Conservation (phyloP, 331 rosid genomes). For the Saraca asoca region DNA sequence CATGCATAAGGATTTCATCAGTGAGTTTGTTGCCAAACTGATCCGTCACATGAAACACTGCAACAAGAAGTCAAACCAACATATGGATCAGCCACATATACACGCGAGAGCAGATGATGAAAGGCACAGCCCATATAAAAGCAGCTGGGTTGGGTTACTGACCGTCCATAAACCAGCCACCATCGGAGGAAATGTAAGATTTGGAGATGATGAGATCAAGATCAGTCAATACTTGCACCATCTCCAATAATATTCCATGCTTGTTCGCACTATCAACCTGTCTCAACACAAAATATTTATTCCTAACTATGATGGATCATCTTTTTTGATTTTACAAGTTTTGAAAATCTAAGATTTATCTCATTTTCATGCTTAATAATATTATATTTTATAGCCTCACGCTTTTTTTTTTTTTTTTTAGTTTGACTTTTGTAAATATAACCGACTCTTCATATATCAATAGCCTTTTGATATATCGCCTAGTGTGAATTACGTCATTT, state of each 20-base stretch:
- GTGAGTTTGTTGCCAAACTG: conserved; percentile 77
- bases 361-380: too few species aligned
- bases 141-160: too few species aligned
- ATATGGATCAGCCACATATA: conserved; percentile 17
- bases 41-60: conserved; percentile 94
- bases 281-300: neutral
- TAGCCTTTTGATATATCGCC: too few species aligned
- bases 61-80: conserved; percentile 33
- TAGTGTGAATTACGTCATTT: conserved; percentile 22
- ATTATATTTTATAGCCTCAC: too few species aligned
- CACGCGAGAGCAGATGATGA: too few species aligned
- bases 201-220: conserved; percentile 83
- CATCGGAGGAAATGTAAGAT: conserved; percentile 89
- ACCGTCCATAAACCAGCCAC: conserved; percentile 99
- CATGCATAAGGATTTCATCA: conserved; percentile 64
- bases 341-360: too few species aligned
- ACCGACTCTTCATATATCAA: too few species aligned
- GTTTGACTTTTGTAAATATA: too few species aligned
- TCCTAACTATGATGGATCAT: too few species aligned
- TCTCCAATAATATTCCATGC: conserved; percentile 83
- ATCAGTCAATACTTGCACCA: conserved; percentile 95
- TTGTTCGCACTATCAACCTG: conserved; percentile 98
- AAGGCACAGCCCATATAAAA: too few species aligned
- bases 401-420: too few species aligned
- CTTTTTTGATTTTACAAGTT: too few species aligned